Percentiles rank a stretch among this genome's conserved stretches.
Conservation (phyloP, 129 eudicot genomes). For the Tanacetum coccineum region DNA sequence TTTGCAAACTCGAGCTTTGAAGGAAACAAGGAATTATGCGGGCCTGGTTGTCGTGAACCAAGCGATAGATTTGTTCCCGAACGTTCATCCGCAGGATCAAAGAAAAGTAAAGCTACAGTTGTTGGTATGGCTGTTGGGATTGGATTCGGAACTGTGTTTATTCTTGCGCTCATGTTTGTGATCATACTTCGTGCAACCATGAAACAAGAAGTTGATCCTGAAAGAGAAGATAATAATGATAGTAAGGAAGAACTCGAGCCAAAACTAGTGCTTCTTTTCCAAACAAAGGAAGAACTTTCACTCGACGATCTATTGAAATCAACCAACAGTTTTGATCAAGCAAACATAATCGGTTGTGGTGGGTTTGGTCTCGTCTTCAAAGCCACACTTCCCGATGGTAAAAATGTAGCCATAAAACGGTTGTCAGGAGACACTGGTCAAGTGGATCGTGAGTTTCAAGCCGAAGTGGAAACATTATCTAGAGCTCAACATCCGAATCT, state of each 20-base stretch:
- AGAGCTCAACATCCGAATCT: slow-evolving; percentile 15
- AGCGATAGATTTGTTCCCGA: not conserved
- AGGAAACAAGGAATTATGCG: slow-evolving; percentile 13
- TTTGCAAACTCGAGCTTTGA: slow-evolving; percentile 13
- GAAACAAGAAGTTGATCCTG: slow-evolving; percentile 13
- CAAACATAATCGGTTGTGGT: slow-evolving; percentile 15
- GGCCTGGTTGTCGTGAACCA: not conserved
- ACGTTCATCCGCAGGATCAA: not conserved
- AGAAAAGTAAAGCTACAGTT: not conserved
- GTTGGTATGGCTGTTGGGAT: slow-evolving; percentile 18
- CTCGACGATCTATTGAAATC: slow-evolving; percentile 13
- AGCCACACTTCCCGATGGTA: slow-evolving; percentile 13
- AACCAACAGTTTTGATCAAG: slow-evolving; percentile 17
- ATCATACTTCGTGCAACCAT: slow-evolving; percentile 11
- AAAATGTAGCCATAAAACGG: slow-evolving; percentile 18
- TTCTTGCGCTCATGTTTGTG: slow-evolving; percentile 15
- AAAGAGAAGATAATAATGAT: not conserved
- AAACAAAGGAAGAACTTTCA: slow-evolving; percentile 11
- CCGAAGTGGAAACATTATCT: slow-evolving; percentile 15
- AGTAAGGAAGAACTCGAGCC: not conserved
- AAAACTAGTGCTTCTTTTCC: not conserved
- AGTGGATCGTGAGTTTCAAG: slow-evolving; percentile 18
- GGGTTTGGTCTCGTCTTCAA: slow-evolving; percentile 16
- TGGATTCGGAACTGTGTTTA: slow-evolving; percentile 8
- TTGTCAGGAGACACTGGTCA: slow-evolving; percentile 11